Conservation (phyloP, 202 grass and related monocot genomes). For the Musa balbisiana region DNA sequence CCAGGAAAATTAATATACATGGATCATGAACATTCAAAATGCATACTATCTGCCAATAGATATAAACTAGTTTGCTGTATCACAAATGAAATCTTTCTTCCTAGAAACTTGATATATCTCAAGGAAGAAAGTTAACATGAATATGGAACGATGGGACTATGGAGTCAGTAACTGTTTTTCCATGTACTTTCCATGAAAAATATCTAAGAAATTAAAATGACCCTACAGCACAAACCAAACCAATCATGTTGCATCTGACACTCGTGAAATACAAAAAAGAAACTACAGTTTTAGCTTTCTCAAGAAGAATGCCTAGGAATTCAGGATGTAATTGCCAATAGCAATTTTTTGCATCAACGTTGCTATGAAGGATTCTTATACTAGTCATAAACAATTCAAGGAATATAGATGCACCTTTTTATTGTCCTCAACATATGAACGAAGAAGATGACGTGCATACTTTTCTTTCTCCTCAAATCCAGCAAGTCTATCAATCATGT, state of each 20-base stretch:
- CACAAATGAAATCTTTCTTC: background rate
- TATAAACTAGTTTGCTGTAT: background rate
- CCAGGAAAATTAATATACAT: too few relatives aligned
- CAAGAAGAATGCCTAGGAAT: background rate
- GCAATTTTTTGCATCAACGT: background rate
- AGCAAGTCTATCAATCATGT: slow-evolving; percentile 21
- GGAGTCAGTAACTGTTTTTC: too few relatives aligned
- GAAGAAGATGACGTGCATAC: slow-evolving; percentile 25
- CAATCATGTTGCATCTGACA: background rate
- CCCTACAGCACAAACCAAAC: background rate
- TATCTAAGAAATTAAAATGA: background rate
- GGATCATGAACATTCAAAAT: too few relatives aligned
- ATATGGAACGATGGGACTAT: too few relatives aligned
- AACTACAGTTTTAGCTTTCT: background rate
- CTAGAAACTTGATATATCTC: too few relatives aligned
- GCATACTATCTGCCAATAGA: too few relatives aligned
- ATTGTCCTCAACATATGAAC: slow-evolving; percentile 41
- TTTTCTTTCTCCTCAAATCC: background rate
- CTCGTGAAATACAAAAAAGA: background rate
- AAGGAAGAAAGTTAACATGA: too few relatives aligned
- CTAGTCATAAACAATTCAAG: background rate
- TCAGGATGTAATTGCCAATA: background rate
- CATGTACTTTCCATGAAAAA: too few relatives aligned
- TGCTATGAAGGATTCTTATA: background rate
- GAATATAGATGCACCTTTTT: slow-evolving; percentile 4